These are phyloP conservation scores for Aegilops longissima DNA, from an alignment of 176 grass and related monocot species.

Conservation along the genomic window DNA sequence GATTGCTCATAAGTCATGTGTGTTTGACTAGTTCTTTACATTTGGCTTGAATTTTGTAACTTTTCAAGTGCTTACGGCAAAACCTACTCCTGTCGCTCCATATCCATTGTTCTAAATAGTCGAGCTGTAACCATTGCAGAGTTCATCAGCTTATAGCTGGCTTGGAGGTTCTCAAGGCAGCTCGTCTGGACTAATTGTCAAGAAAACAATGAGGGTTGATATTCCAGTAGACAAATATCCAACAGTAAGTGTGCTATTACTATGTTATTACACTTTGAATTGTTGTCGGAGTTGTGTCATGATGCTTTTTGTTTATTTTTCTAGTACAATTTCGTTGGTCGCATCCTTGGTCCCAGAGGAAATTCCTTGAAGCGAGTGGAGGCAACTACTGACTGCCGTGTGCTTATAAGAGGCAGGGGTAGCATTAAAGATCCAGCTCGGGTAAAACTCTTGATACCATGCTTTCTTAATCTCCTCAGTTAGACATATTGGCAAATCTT, in stretches of 20 bases:
- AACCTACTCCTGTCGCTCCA: constrained; percentile 3
- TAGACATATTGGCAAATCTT: constrained; percentile 15
- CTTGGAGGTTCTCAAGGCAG: constrained; percentile 84
- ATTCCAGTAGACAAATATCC: constrained; percentile 90
- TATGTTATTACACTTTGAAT: not conserved
- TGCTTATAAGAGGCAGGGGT: constrained; percentile 91
- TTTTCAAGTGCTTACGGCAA: not conserved
- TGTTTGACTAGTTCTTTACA: not conserved
- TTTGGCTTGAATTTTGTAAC: not conserved
- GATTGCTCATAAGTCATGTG: not conserved
- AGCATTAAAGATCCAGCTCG: constrained; percentile 95
- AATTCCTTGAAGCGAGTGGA: constrained; percentile 96
- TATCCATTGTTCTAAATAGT: constrained; percentile 18
- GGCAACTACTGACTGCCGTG: constrained; percentile 89
- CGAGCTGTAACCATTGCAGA: constrained; percentile 51
- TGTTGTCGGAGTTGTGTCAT: constrained; percentile 2
- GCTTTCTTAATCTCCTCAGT: not conserved
- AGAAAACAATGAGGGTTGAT: constrained; percentile 95
- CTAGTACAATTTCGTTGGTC: constrained; percentile 95
- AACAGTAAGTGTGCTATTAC: constrained; percentile 67
- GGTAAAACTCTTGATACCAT: constrained; percentile 47
- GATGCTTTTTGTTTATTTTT: constrained; percentile 22
- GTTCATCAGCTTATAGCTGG: constrained; percentile 91
- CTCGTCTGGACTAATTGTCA: constrained; percentile 83
- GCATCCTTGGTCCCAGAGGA: constrained; percentile 94